Evolutionary conservation across 2,329 filamentous ascomycete species (phyloP).

Genomic region (Massarina eburnea): DNA sequence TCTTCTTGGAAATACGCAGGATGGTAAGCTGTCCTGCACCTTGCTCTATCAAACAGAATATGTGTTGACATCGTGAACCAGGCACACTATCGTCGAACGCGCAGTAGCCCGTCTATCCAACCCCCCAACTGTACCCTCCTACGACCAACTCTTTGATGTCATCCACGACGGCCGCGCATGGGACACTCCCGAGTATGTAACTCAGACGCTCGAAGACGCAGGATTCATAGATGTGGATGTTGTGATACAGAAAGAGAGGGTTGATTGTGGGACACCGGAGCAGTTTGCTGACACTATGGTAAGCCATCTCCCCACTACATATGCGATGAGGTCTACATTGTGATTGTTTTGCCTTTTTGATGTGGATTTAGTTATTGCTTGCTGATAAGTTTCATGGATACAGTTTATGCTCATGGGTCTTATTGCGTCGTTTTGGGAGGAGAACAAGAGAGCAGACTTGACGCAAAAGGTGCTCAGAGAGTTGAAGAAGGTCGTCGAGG

Average conservation of each 20-base stretch:
- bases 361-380: no score
- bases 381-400: background rate
- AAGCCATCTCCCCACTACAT: background rate
- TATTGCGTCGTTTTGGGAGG: conserved; percentile 17
- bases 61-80: no score
- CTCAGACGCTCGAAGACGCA: background rate
- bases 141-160: conserved; percentile 6
- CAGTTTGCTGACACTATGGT: conserved; percentile 18
- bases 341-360: background rate
- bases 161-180: conserved; percentile 15
- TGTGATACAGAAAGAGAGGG: conserved; percentile 6
- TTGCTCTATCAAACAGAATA: no score
- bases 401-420: conserved; percentile 15
- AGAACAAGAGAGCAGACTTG: conserved; percentile 15
- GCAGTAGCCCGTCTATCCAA: conserved; percentile 9
- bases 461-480: conserved; percentile 9
- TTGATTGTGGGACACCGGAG: conserved; percentile 15
- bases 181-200: conserved; percentile 12
- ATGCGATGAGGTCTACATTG: no score
- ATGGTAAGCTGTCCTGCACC: conserved; percentile 15
- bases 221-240: conserved; percentile 20
- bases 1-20: conserved; percentile 20
- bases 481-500: conserved; percentile 11
- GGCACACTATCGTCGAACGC: no score
- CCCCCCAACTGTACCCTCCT: conserved; percentile 8